These are phyloP conservation scores for Dovyalis caffra DNA, from an alignment of 345 rosid genomes.

Conservation along the genomic window DNA sequence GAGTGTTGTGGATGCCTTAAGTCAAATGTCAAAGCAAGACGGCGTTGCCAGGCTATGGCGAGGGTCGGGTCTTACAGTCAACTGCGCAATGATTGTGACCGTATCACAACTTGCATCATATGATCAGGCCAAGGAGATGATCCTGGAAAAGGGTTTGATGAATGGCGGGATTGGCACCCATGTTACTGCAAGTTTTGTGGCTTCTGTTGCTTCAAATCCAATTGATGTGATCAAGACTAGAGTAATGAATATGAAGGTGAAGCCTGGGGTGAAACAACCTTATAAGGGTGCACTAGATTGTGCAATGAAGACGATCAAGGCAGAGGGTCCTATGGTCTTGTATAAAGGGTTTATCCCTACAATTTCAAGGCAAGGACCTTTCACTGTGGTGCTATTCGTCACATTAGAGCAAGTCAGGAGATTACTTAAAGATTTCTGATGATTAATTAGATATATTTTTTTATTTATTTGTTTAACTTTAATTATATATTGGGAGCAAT, in stretches of 20 bases:
- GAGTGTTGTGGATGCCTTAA: conserved; percentile 2
- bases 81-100: conserved; percentile 4
- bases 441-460: background rate
- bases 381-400: too few species aligned
- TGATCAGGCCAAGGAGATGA: conserved; percentile 16
- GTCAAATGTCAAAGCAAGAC: conserved; percentile 7
- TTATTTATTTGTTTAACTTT: too few species aligned
- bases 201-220: too few species aligned
- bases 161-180: too few species aligned
- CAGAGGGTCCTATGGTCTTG: conserved; percentile 1
- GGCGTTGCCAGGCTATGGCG: conserved; percentile 7
- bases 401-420: conserved; percentile 11
- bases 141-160: too few species aligned
- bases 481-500: too few species aligned
- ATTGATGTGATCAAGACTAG: too few species aligned
- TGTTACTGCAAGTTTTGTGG: too few species aligned
- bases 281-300: conserved; percentile 10
- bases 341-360: too few species aligned
- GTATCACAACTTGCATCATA: conserved; percentile 11
- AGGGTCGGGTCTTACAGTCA: background rate
- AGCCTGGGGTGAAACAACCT: conserved; percentile 3
- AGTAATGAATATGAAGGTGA: too few species aligned
- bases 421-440: conserved; percentile 9
- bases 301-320: conserved; percentile 6
- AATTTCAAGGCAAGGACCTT: too few species aligned